Conservation (phyloP, 306 rosid genomes). For the Prunus padus region DNA sequence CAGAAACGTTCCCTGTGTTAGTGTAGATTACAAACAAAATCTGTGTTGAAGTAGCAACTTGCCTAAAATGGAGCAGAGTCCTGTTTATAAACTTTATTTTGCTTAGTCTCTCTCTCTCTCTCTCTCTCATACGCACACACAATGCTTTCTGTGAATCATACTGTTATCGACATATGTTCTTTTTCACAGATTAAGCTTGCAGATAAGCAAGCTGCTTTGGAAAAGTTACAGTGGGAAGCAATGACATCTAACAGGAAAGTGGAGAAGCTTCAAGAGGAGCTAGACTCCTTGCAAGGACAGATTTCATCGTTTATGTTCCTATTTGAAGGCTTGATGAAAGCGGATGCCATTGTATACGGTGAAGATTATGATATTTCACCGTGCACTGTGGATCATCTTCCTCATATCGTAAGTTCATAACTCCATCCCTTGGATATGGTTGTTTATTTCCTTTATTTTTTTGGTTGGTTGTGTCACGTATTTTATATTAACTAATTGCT, state of each 20-base stretch:
- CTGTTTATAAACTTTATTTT: too few species aligned
- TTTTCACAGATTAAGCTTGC: constrained; percentile 79
- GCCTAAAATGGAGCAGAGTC: background rate
- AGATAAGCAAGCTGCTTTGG: constrained; percentile 94
- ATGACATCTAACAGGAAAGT: constrained; percentile 55
- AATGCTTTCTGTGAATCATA: background rate
- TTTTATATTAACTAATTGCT: background rate
- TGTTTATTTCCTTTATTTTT: background rate
- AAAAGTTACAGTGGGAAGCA: constrained; percentile 86
- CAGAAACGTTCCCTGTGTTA: background rate
- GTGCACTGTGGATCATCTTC: constrained; percentile 26
- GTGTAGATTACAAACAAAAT: background rate
- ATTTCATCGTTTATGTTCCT: constrained; percentile 50
- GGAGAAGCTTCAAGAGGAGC: constrained; percentile 51
- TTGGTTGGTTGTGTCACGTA: background rate
- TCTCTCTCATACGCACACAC: background rate
- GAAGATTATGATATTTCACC: constrained; percentile 35
- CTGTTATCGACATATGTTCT: constrained; percentile 9
- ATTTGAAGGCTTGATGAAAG: constrained; percentile 62
- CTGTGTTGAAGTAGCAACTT: background rate
- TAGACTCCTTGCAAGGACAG: constrained; percentile 40
- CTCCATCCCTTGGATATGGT: background rate
- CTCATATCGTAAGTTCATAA: constrained; percentile 40
- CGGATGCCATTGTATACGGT: constrained; percentile 22
- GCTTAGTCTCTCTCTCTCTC: background rate